A percentile compares a stretch with the other conserved stretches of the same genome.
These are phyloP conservation scores for Phytophthora multivora DNA, from an alignment of 352 stramenopile genomes.

Conservation along the genomic window DNA sequence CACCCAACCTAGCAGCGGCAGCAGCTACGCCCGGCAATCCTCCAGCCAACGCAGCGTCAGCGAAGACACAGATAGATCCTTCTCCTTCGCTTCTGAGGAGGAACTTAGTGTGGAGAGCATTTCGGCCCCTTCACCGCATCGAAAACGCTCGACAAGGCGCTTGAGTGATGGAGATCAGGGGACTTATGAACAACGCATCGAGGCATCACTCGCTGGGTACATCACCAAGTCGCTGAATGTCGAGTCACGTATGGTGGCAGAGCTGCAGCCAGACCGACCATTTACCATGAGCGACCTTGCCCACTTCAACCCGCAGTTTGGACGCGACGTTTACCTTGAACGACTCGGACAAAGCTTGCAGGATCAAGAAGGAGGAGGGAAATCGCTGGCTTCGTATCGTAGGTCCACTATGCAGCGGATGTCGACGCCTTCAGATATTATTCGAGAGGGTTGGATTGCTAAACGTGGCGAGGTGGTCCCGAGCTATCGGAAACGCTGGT, in stretches of 20 bases:
- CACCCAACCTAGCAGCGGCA: constrained; percentile 20
- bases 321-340: constrained; percentile 71
- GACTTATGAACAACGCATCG: constrained; percentile 73
- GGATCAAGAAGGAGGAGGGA: constrained; percentile 57
- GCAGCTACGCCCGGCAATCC: constrained; percentile 36
- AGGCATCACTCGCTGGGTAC: constrained; percentile 60
- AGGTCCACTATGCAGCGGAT: constrained; percentile 65
- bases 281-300: constrained; percentile 73
- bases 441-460: constrained; percentile 75
- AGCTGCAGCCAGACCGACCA: constrained; percentile 32
- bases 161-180: constrained; percentile 50
- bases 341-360: constrained; percentile 64
- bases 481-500: constrained; percentile 84
- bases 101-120: constrained; percentile 44
- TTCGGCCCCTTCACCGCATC: constrained; percentile 28
- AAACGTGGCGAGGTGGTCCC: constrained; percentile 80
- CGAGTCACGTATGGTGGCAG: constrained; percentile 36
- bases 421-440: constrained; percentile 45
- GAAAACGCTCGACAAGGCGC: constrained; percentile 35
- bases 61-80: constrained; percentile 71
- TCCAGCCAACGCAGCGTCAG: constrained; percentile 48
- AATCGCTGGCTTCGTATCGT: constrained; percentile 72
- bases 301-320: constrained; percentile 74
- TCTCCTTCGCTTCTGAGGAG: constrained; percentile 65
- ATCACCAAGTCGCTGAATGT: constrained; percentile 57